A percentile compares a stretch with the other conserved stretches of the same genome.
Conservation (phyloP, 495 filamentous ascomycete species). For the Aspergillus sclerotioniger region DNA sequence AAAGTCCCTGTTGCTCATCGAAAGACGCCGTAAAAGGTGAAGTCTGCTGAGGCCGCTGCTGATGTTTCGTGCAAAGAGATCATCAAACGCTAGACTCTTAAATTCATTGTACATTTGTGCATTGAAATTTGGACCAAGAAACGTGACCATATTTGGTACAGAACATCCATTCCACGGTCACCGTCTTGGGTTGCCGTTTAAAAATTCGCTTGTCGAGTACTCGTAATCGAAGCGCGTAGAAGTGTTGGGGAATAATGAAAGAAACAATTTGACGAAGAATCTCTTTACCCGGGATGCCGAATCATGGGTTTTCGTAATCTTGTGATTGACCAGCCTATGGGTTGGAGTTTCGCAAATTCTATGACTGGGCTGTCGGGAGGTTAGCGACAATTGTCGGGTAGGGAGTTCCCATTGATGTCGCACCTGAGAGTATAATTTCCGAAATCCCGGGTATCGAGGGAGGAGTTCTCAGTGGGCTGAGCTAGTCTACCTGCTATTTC, state of each 20-base stretch:
- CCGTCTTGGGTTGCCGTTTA: constrained; percentile 44
- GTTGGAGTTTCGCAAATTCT: background rate
- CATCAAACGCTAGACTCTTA: constrained; percentile 65
- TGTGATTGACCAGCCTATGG: constrained; percentile 3
- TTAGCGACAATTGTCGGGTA: constrained; percentile 6
- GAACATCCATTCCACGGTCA: constrained; percentile 50
- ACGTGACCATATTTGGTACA: constrained; percentile 79
- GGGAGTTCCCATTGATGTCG: background rate
- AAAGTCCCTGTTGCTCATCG: constrained; percentile 49
- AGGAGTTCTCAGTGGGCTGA: constrained; percentile 9
- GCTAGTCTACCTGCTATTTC: constrained; percentile 35
- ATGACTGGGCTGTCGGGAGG: constrained; percentile 2
- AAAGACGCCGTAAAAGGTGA: constrained; percentile 53
- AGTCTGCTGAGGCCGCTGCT: constrained; percentile 51
- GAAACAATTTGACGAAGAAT: constrained; percentile 31
- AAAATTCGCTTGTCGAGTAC: constrained; percentile 55
- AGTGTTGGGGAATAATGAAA: constrained; percentile 47
- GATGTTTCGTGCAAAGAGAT: constrained; percentile 47
- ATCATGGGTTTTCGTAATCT: constrained; percentile 17
- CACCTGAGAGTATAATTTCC: constrained; percentile 5
- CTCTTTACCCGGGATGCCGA: constrained; percentile 48
- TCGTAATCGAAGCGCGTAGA: constrained; percentile 49
- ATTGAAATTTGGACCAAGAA: constrained; percentile 77
- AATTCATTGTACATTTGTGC: constrained; percentile 79
- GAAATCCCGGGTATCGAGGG: constrained; percentile 4